phyloP scores from a whole-genome alignment of 805 yeast species.

The Cyberlindnera samutprakarnensis region DNA sequence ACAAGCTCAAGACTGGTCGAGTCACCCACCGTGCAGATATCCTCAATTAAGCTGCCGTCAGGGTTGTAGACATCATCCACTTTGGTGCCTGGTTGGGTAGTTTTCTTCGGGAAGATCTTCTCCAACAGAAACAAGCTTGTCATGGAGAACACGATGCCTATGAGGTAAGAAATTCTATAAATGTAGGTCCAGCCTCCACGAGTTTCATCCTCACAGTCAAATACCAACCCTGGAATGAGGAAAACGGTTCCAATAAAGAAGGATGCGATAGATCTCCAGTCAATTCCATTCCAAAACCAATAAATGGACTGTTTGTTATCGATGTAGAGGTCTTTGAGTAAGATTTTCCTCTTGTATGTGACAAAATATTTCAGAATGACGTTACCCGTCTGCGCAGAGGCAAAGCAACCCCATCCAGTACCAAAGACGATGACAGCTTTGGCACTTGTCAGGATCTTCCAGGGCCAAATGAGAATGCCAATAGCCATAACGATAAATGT shows the following conservation, averaged over 20 bases:
- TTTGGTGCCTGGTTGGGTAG: constrained; percentile 8
- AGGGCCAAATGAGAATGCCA: constrained; percentile 29
- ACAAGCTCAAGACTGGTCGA: background rate
- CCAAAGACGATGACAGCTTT: constrained; percentile 18
- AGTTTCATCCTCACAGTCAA: constrained; percentile 4
- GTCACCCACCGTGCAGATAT: background rate
- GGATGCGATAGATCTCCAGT: constrained; percentile 22
- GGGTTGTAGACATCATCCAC: constrained; percentile 15
- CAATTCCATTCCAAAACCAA: constrained; percentile 18
- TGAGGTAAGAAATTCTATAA: constrained; percentile 12
- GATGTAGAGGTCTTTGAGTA: constrained; percentile 15
- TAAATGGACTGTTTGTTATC: constrained; percentile 10
- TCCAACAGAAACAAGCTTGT: constrained; percentile 3
- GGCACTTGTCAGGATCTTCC: constrained; percentile 25
- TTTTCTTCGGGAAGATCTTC: constrained; percentile 11
- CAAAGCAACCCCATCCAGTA: constrained; percentile 19
- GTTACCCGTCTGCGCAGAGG: constrained; percentile 16
- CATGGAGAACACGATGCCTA: constrained; percentile 13
- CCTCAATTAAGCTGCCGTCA: constrained; percentile 8
- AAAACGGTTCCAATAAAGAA: constrained; percentile 16
- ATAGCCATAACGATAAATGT: constrained; percentile 24
- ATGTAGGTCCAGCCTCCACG: constrained; percentile 16
- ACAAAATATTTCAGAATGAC: constrained; percentile 12
- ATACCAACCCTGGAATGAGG: constrained; percentile 21
- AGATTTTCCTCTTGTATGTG: constrained; percentile 14